phyloP scores from a whole-genome alignment of 306 rosid species.

The Cicer arietinum region DNA sequence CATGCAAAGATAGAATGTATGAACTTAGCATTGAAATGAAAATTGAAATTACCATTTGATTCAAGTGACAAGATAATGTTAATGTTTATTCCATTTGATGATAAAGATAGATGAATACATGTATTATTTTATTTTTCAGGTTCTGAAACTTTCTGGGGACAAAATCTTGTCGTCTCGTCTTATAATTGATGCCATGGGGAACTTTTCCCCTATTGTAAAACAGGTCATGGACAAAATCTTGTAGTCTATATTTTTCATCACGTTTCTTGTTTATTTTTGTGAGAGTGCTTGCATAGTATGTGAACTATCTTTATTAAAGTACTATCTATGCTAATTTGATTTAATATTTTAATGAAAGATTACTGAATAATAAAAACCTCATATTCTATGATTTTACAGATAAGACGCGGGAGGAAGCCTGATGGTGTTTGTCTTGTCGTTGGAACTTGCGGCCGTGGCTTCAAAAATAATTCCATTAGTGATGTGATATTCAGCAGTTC shows the following conservation, averaged over 20 bases:
- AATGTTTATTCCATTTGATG: constrained; percentile 17
- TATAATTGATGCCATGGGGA: constrained; percentile 95
- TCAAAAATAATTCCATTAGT: constrained; percentile 61
- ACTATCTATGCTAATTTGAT: too few species aligned
- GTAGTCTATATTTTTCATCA: constrained; percentile 8
- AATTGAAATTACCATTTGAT: neutral
- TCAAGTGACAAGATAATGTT: constrained; percentile 14
- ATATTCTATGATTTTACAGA: constrained; percentile 58
- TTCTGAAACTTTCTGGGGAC: constrained; percentile 70
- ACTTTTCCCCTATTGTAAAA: constrained; percentile 91
- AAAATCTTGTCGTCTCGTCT: constrained; percentile 73
- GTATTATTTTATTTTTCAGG: constrained; percentile 48
- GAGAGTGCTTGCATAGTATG: neutral
- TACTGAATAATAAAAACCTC: constrained; percentile 24
- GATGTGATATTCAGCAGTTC: constrained; percentile 91
- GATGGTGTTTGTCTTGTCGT: constrained; percentile 95
- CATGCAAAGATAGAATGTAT: constrained; percentile 1
- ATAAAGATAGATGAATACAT: constrained; percentile 14
- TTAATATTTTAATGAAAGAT: neutral
- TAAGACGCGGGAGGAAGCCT: constrained; percentile 82
- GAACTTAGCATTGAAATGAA: constrained; percentile 2
- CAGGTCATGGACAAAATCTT: constrained; percentile 59
- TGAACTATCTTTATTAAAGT: neutral
- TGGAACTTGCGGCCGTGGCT: constrained; percentile 95
- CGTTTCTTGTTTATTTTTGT: constrained; percentile 13